These are phyloP conservation scores for Metschnikowia rubicola DNA, from an alignment of 805 yeast species.

Conservation along the genomic window DNA sequence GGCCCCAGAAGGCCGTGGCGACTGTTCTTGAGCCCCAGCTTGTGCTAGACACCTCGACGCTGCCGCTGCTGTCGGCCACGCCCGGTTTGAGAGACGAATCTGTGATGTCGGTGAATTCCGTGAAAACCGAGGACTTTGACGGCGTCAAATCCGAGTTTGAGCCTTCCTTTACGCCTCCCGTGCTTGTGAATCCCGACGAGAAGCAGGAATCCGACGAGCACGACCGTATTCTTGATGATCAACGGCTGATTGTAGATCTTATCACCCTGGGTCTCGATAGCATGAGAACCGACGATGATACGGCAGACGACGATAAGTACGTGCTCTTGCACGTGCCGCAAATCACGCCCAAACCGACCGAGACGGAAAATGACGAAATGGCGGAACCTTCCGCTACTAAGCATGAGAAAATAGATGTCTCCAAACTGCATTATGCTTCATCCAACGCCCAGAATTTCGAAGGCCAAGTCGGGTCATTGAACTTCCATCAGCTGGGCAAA, in stretches of 20 bases:
- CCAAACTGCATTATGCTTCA: conserved; percentile 11
- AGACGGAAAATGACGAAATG: too few species aligned
- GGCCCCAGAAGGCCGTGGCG: conserved; percentile 53
- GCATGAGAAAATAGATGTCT: background rate
- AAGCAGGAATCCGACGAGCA: conserved; percentile 30
- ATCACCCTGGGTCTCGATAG: conserved; percentile 23
- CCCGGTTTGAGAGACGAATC: conserved; percentile 1
- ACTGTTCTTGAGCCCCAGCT: conserved; percentile 5
- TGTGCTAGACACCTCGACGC: conserved; percentile 27
- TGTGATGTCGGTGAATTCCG: conserved; percentile 16
- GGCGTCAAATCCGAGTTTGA: conserved; percentile 25
- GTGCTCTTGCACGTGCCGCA: conserved; percentile 50
- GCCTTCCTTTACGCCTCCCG: background rate
- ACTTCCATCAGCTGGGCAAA: conserved; percentile 82
- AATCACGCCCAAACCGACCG: conserved; percentile 24
- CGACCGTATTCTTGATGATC: conserved; percentile 30
- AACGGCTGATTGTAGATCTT: conserved; percentile 26
- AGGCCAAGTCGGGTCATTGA: conserved; percentile 71
- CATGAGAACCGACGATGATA: conserved; percentile 16
- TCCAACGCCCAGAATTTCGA: conserved; percentile 11
- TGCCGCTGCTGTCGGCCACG: conserved; percentile 7
- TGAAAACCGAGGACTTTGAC: conserved; percentile 32
- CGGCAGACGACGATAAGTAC: conserved; percentile 19
- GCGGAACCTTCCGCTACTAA: background rate
- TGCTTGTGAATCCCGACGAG: conserved; percentile 21